Conservation (phyloP, 83 land plant genomes). For the Thuja plicata region DNA sequence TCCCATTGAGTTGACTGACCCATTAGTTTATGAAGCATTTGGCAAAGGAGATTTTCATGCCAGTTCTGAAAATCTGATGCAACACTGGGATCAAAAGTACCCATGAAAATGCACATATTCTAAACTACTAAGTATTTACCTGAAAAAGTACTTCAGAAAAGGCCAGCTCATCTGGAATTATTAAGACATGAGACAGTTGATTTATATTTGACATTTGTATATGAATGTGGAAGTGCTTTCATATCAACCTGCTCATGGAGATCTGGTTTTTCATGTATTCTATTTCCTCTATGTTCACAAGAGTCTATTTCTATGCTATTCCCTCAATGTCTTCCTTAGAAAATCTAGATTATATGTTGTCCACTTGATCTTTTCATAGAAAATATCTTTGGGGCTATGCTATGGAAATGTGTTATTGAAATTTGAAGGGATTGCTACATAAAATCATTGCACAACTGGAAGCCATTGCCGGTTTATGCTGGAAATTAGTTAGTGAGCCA, state of each 20-base stretch:
- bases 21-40: slow-evolving; percentile 76
- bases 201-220: neutral
- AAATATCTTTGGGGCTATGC: neutral
- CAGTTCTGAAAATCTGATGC: slow-evolving; percentile 56
- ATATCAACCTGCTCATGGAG: neutral
- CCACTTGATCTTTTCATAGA: neutral
- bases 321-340: neutral
- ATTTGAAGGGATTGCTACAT: neutral
- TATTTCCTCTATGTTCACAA: neutral
- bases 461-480: neutral
- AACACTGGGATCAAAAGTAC: slow-evolving; percentile 28
- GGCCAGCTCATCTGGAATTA: slow-evolving; percentile 68
- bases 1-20: slow-evolving; percentile 63
- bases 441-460: neutral
- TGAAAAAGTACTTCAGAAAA: slow-evolving; percentile 43
- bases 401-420: neutral
- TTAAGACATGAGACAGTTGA: slow-evolving; percentile 15
- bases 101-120: slow-evolving; percentile 54
- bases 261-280: neutral
- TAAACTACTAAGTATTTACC: slow-evolving; percentile 45
- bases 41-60: slow-evolving; percentile 84
- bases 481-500: neutral
- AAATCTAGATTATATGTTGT: neutral
- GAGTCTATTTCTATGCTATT: neutral
- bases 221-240: neutral